Evolutionary conservation across 2,329 filamentous ascomycete species (phyloP).

Genomic region (Phialophora verrucosa): DNA sequence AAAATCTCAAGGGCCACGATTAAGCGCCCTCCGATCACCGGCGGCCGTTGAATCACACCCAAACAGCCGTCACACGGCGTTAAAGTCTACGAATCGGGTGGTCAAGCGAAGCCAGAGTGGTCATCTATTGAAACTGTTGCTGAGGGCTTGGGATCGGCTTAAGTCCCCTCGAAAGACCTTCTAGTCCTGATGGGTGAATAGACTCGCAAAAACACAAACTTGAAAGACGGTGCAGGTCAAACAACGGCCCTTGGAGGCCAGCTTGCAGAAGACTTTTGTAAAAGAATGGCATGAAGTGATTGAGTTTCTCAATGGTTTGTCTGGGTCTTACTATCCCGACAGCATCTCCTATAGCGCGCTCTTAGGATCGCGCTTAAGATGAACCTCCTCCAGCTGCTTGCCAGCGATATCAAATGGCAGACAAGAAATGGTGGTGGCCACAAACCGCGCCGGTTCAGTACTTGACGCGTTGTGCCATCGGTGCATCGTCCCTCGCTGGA

Average conservation of each 20-base stretch:
- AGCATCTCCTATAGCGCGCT: background rate
- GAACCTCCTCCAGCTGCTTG: slow-evolving; percentile 31
- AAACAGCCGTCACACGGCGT: background rate
- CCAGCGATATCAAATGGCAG: slow-evolving; percentile 35
- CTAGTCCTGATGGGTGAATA: no score
- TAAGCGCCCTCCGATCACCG: background rate
- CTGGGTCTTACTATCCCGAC: background rate
- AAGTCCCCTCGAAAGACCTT: no score
- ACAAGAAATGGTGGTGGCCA: slow-evolving; percentile 31
- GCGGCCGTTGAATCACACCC: background rate
- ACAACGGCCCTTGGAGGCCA: background rate
- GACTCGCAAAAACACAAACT: background rate
- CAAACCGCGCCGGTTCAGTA: slow-evolving; percentile 31
- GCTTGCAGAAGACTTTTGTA: background rate
- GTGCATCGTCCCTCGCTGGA: slow-evolving; percentile 37
- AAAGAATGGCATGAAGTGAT: background rate
- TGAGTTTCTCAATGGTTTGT: background rate
- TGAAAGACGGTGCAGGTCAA: background rate
- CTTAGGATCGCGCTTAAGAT: slow-evolving; percentile 12
- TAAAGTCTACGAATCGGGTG: background rate
- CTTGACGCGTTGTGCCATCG: slow-evolving; percentile 35
- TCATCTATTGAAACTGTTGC: background rate
- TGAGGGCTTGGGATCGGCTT: background rate
- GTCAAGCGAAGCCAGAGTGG: background rate
- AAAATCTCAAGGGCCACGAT: background rate